Percentiles rank a stretch among this genome's conserved stretches.
Evolutionary conservation across 208 protist species (phyloP).

Genomic region (Trypanosomatidae sp.): DNA sequence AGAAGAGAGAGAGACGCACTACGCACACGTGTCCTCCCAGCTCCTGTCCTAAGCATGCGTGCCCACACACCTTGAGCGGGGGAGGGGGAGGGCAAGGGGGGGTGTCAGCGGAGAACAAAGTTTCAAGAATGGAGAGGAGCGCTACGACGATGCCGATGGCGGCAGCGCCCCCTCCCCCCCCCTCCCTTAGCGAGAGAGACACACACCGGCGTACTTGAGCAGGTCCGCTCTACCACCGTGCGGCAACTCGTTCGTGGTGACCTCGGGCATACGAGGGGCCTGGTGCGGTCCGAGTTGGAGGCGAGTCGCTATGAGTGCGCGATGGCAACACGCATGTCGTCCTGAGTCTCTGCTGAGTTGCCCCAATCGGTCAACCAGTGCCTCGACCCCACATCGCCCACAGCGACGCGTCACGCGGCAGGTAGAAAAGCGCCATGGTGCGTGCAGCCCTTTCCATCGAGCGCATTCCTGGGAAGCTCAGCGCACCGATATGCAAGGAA

Average conservation of each 20-base stretch:
- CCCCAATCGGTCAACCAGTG: background rate
- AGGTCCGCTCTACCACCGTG: background rate
- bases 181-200: background rate
- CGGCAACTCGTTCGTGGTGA: background rate
- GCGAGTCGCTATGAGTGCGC: constrained; percentile 4
- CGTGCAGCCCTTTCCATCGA: constrained; percentile 8
- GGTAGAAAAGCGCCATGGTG: constrained; percentile 17
- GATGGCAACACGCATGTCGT: constrained; percentile 5
- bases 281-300: background rate
- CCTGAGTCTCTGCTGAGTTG: background rate
- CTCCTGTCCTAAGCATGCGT: background rate
- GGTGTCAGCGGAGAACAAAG: background rate
- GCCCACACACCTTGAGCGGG: background rate
- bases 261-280: background rate
- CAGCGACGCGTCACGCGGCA: constrained; percentile 8
- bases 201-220: background rate
- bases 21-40: background rate
- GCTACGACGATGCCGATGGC: background rate
- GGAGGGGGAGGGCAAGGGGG: too few relatives aligned
- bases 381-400: constrained; percentile 6
- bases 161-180: background rate
- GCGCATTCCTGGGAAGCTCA: constrained; percentile 17
- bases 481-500: constrained; percentile 17
- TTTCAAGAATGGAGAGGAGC: background rate
- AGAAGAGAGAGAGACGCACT: background rate